Conservation (phyloP, 2,329 filamentous ascomycete genomes). For the Aspergillus sp. region DNA sequence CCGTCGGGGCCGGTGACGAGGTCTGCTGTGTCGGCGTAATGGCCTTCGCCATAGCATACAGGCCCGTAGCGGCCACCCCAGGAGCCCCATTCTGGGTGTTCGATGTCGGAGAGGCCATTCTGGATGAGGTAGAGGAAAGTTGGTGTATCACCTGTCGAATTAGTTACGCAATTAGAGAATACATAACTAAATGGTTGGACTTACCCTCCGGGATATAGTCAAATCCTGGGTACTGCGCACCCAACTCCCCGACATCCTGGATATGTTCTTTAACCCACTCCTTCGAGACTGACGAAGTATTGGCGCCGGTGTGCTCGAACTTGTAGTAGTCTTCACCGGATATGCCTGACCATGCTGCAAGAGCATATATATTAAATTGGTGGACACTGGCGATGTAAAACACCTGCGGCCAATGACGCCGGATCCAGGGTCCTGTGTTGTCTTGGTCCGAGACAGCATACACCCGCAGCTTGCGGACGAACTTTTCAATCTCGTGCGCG, state of each 20-base stretch:
- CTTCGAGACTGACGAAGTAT: constrained; percentile 43
- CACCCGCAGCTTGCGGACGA: constrained; percentile 41
- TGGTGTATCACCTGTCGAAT: constrained; percentile 32
- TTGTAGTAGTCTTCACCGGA: constrained; percentile 42
- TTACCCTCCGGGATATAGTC: constrained; percentile 44
- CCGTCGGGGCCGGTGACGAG: constrained; percentile 27
- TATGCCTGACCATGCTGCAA: constrained; percentile 52
- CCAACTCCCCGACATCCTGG: constrained; percentile 44
- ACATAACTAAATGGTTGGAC: neutral
- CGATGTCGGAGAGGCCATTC: constrained; percentile 34
- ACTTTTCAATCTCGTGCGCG: constrained; percentile 23
- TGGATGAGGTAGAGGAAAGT: constrained; percentile 36
- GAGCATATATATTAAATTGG: constrained; percentile 49
- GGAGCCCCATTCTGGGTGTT: constrained; percentile 35
- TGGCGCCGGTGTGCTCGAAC: constrained; percentile 44
- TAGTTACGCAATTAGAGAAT: neutral
- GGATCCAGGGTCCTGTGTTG: constrained; percentile 51
- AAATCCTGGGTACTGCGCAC: constrained; percentile 40
- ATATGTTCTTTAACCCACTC: constrained; percentile 50
- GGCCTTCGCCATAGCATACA: constrained; percentile 7
- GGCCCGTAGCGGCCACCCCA: constrained; percentile 37
- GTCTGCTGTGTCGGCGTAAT: constrained; percentile 31
- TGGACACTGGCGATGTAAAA: constrained; percentile 53
- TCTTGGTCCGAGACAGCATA: constrained; percentile 56
- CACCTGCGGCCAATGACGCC: constrained; percentile 47